phyloP scores from a whole-genome alignment of 2,329 filamentous ascomycete genomes.

The Alternaria alternata region DNA sequence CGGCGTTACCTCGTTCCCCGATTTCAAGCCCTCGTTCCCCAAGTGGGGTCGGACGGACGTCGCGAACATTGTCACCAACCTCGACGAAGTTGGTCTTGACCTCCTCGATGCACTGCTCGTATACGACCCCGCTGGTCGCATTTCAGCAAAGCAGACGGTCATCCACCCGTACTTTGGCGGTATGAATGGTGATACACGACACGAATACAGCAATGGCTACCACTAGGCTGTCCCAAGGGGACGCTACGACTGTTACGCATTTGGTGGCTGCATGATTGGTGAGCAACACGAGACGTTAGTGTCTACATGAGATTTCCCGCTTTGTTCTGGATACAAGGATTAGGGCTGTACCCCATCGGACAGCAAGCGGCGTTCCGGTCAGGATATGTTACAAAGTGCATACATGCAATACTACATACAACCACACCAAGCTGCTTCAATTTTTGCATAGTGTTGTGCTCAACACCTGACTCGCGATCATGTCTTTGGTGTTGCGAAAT shows the following conservation, averaged over 20 bases:
- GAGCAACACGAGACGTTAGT: constrained; percentile 14
- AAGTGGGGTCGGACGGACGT: constrained; percentile 82
- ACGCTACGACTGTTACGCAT: constrained; percentile 43
- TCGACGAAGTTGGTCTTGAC: constrained; percentile 76
- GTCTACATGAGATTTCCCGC: constrained; percentile 22
- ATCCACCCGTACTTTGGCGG: constrained; percentile 81
- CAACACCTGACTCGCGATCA: neutral
- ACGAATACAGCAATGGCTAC: constrained; percentile 52
- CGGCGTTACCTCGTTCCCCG: constrained; percentile 91
- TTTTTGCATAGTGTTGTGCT: neutral
- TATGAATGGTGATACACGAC: constrained; percentile 47
- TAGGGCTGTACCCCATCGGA: constrained; percentile 24
- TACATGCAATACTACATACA: constrained; percentile 8
- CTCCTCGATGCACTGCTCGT: constrained; percentile 76
- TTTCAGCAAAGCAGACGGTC: constrained; percentile 88
- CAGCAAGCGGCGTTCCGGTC: constrained; percentile 34
- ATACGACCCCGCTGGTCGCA: constrained; percentile 85
- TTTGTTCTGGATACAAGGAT: constrained; percentile 32
- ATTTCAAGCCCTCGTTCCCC: constrained; percentile 91
- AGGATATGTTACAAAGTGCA: constrained; percentile 21
- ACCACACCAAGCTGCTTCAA: neutral
- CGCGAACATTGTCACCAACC: constrained; percentile 71
- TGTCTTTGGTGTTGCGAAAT: constrained; percentile 27
- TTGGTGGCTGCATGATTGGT: constrained; percentile 31
- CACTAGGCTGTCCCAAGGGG: constrained; percentile 33